Conservation (phyloP, 495 filamentous ascomycete species). For the Trichoderma gamsii region DNA sequence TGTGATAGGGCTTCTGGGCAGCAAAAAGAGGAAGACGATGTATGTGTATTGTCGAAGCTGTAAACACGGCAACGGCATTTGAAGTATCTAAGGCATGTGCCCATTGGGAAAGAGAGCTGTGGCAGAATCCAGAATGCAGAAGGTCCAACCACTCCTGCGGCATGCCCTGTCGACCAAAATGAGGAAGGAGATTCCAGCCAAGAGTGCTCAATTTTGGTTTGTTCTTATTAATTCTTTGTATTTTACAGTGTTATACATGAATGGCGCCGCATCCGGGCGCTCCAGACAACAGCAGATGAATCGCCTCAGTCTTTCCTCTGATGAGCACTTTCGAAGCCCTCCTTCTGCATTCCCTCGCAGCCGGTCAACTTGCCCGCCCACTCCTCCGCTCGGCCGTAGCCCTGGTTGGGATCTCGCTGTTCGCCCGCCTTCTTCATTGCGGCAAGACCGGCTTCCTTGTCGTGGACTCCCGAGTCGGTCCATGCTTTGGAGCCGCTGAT, state of each 20-base stretch:
- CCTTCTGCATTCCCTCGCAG: constrained; percentile 43
- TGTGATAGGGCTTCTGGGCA: background rate
- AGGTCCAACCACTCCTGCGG: background rate
- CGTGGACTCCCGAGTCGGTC: constrained; percentile 39
- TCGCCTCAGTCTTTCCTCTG: constrained; percentile 16
- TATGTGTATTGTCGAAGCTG: background rate
- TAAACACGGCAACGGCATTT: background rate
- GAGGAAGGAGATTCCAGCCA: background rate
- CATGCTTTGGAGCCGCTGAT: constrained; percentile 40
- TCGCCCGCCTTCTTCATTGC: constrained; percentile 37
- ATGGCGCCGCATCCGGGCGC: background rate
- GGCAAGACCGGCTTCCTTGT: constrained; percentile 39
- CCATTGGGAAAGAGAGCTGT: background rate
- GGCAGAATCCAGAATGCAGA: background rate
- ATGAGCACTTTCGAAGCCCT: constrained; percentile 34
- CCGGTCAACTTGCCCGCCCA: constrained; percentile 36
- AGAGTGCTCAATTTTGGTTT: background rate
- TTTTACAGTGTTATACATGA: background rate
- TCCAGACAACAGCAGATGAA: background rate
- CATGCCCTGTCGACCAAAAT: background rate
- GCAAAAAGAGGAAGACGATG: background rate
- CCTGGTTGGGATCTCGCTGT: constrained; percentile 33
- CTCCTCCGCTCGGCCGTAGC: constrained; percentile 42
- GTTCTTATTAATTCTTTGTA: background rate
- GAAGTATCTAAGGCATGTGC: background rate